Evolutionary conservation across 805 yeast genomes (phyloP).

Genomic region (Blastobotrys mokoenaii): DNA sequence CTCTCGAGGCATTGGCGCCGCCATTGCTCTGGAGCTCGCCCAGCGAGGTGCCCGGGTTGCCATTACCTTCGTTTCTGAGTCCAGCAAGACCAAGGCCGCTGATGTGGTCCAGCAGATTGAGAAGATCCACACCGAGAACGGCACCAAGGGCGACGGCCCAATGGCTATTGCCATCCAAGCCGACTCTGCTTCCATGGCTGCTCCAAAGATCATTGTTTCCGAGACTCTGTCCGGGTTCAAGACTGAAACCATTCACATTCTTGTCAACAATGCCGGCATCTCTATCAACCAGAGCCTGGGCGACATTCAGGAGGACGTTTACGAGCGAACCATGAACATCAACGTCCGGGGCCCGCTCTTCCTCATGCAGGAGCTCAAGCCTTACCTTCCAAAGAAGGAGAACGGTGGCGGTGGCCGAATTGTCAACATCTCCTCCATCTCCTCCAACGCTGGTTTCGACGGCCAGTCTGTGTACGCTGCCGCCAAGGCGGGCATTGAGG

Average conservation of each 20-base stretch:
- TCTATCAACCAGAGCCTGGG: constrained; percentile 33
- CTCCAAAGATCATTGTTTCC: constrained; percentile 24
- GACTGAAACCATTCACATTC: constrained; percentile 30
- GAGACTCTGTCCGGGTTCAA: constrained; percentile 27
- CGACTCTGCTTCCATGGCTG: constrained; percentile 23
- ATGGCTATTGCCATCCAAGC: constrained; percentile 23
- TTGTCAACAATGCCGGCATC: constrained; percentile 39
- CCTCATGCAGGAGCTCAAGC: constrained; percentile 21
- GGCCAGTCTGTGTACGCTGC: constrained; percentile 34
- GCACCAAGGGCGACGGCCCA: constrained; percentile 22
- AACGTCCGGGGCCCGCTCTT: constrained; percentile 32
- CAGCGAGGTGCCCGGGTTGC: constrained; percentile 39
- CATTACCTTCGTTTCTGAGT: constrained; percentile 15
- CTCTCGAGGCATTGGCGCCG: constrained; percentile 50
- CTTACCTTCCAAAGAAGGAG: constrained; percentile 37
- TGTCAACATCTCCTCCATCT: constrained; percentile 35
- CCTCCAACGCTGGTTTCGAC: constrained; percentile 35
- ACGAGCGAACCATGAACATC: constrained; percentile 29
- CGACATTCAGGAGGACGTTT: constrained; percentile 33
- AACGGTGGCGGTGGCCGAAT: constrained; percentile 32
- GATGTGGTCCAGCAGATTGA: constrained; percentile 31
- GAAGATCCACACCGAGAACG: constrained; percentile 24
- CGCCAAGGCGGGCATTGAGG: constrained; percentile 34
- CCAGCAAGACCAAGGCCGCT: constrained; percentile 8
- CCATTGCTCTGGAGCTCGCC: constrained; percentile 44